Evolutionary conservation across 768 basidiomycete species (phyloP).

Genomic region (Tylopilus rubrobrunneus): DNA sequence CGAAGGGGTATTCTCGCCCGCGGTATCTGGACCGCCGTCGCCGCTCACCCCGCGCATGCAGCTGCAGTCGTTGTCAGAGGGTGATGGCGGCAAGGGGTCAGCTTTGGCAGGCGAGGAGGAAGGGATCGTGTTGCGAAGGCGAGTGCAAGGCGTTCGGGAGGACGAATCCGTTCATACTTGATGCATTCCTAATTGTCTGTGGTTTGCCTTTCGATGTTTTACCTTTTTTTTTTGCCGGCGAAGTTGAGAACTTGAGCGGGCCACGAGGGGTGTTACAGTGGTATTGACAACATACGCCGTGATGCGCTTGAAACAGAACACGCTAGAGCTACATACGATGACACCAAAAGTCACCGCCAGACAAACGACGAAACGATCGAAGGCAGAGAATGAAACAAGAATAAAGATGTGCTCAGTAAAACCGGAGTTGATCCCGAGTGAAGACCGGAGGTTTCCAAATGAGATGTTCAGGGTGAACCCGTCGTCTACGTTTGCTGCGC

Average conservation of each 20-base stretch:
- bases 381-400: background rate
- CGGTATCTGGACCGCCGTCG: slow-evolving; percentile 61
- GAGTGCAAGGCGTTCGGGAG: slow-evolving; percentile 7
- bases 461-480: slow-evolving; percentile 76
- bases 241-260: background rate
- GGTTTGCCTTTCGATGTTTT: background rate
- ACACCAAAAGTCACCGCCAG: slow-evolving; percentile 4
- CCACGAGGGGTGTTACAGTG: slow-evolving; percentile 11
- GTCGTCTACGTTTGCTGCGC: slow-evolving; percentile 68
- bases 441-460: slow-evolving; percentile 96
- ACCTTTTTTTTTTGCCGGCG: background rate
- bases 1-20: slow-evolving; percentile 72
- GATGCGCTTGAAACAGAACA: slow-evolving; percentile 7
- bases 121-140: slow-evolving; percentile 19
- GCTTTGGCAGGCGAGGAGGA: slow-evolving; percentile 6
- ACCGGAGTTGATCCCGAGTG: slow-evolving; percentile 84
- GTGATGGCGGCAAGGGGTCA: slow-evolving; percentile 7
- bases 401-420: slow-evolving; percentile 33
- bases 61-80: slow-evolving; percentile 12
- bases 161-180: slow-evolving; percentile 4
- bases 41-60: slow-evolving; percentile 47
- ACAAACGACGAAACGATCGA: background rate
- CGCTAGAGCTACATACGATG: slow-evolving; percentile 19
- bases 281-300: slow-evolving; percentile 13
- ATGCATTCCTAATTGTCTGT: background rate